These are phyloP conservation scores for Neonothopanus nambi DNA, from an alignment of 1,284 basidiomycete species.

Conservation along the genomic window DNA sequence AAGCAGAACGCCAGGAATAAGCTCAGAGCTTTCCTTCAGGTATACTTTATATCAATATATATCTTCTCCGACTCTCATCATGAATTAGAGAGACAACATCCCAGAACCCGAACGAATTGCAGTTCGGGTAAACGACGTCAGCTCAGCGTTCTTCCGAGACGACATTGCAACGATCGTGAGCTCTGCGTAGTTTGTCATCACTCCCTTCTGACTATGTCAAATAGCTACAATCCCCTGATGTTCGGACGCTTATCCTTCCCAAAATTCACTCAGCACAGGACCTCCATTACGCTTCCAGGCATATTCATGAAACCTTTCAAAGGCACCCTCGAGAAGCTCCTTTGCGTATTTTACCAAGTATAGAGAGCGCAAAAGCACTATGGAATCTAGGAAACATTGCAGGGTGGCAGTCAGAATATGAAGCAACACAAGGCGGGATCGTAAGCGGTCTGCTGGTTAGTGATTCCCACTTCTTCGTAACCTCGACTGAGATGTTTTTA, in stretches of 20 bases:
- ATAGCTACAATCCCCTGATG: constrained; percentile 45
- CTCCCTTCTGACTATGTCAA: background rate
- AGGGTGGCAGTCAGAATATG: constrained; percentile 54
- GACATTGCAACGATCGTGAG: constrained; percentile 72
- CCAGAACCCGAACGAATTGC: constrained; percentile 59
- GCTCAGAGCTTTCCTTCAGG: constrained; percentile 60
- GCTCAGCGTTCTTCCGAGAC: constrained; percentile 67
- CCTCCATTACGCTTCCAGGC: constrained; percentile 60
- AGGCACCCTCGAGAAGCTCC: constrained; percentile 28
- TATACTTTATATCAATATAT: constrained; percentile 29
- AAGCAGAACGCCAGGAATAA: constrained; percentile 64
- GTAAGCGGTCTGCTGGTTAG: constrained; percentile 58
- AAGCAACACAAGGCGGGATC: constrained; percentile 44
- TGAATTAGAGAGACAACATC: constrained; percentile 29
- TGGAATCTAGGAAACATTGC: constrained; percentile 65
- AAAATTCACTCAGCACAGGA: constrained; percentile 75
- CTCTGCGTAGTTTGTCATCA: constrained; percentile 1
- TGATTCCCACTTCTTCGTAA: constrained; percentile 9
- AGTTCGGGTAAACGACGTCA: constrained; percentile 77
- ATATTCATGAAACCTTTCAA: constrained; percentile 34
- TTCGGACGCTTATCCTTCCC: constrained; percentile 73
- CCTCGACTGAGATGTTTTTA: constrained; percentile 11
- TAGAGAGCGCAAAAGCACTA: constrained; percentile 75
- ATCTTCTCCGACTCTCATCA: constrained; percentile 2
- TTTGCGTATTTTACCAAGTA: constrained; percentile 70